Base-by-base conservation (phyloP, 1,284 basidiomycete species). In the Ganoderma boninense region DNA sequence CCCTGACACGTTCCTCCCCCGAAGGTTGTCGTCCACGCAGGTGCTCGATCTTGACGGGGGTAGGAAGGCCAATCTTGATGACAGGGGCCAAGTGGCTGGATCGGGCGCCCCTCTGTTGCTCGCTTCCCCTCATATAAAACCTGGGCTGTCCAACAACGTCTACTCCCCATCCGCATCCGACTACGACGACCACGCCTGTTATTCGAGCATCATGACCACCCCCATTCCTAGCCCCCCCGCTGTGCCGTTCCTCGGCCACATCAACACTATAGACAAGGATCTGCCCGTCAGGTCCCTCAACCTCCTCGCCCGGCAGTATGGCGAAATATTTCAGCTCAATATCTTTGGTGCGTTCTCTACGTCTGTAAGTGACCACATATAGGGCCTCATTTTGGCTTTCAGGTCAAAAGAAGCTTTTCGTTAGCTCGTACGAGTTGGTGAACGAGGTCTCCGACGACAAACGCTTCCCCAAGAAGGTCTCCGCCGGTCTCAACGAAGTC, bases 371-470 rank as follows among this genome's bases (percentile, higher is more conserved):
- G 18, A 13, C 44, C n/a, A 20, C 49, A n/a, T 64, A 40, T 29
- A 42, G 23, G 6, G 18, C 2, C 49, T 64, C 23, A 23, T 7
- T 3, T 16, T 35, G n/a, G 20, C 7, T 10, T 7, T 32, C 26
- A 74, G 73, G 73, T 18, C 54, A 68, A 7, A 77, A 75, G 29
- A 63, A 81, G 11, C 68, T 83, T 7, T 74, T 82, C n/a, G 72
- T 84, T 18, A 83, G 79, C 62, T 80, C 80, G 6, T 79, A 83
- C 59, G 78, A 76, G 8, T 77, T 88, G 11, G 78, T 80, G 4
- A 81, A 84, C 72, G 84, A 87, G 75, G 75, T 85, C 7, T 84
- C 81, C 40, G 82, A 88, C 73, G 86, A 88, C 68, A 81, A 79
- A 26, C 79, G 82, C 26, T 88, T 87, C 77, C 75, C 79, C 49